phyloP scores from a whole-genome alignment of 352 stramenopile genomes.

The Phytophthora rubi region DNA sequence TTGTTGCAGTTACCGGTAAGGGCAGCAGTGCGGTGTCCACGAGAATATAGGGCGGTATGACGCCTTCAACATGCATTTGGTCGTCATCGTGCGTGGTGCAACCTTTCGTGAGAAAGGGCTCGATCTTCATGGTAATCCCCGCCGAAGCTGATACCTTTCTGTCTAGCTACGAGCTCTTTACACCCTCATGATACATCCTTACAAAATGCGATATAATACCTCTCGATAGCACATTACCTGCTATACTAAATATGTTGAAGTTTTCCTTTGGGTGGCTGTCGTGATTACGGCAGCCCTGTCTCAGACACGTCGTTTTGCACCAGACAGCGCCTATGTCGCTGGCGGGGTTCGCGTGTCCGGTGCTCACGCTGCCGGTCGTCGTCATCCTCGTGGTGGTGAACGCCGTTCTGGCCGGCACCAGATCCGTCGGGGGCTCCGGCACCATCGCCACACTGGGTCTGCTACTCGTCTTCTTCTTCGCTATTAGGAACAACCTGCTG shows the following conservation, averaged over 20 bases:
- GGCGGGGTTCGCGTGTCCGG: background rate
- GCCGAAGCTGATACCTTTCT: too few species aligned
- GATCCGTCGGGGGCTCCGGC: slow-evolving; percentile 20
- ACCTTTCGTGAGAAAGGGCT: background rate
- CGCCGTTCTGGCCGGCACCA: slow-evolving; percentile 3
- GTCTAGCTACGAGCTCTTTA: too few species aligned
- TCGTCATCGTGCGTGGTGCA: background rate
- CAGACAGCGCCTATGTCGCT: background rate
- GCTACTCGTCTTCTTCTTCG: slow-evolving; percentile 46
- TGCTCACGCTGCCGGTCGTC: slow-evolving; percentile 33
- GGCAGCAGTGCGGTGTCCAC: too few species aligned
- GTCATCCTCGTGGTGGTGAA: slow-evolving; percentile 23
- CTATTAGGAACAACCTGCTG: slow-evolving; percentile 54
- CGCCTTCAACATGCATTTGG: background rate
- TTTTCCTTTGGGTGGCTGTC: too few species aligned
- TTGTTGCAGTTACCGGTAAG: background rate
- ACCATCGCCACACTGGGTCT: slow-evolving; percentile 31
- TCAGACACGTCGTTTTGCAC: background rate
- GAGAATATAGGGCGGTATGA: too few species aligned
- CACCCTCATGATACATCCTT: too few species aligned
- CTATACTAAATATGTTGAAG: background rate
- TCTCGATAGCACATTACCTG: too few species aligned
- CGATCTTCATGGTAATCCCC: too few species aligned
- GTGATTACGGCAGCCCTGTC: background rate
- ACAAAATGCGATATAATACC: too few species aligned